These are phyloP conservation scores for Wilcoxina mikolae DNA, from an alignment of 495 filamentous ascomycete genomes.

Conservation along the genomic window DNA sequence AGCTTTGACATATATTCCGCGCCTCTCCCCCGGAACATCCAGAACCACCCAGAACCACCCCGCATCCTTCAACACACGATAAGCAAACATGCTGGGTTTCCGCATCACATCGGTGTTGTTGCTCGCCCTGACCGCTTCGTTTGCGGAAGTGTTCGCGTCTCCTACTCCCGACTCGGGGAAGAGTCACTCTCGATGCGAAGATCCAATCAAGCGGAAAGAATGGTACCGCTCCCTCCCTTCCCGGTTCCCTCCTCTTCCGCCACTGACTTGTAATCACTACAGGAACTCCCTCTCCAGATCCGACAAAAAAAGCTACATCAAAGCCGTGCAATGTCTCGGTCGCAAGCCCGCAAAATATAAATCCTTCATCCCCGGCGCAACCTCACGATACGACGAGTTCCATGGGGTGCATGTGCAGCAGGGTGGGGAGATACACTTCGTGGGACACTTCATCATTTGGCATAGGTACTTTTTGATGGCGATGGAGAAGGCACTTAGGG, in stretches of 20 bases:
- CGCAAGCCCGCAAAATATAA: constrained; percentile 34
- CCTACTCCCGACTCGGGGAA: background rate
- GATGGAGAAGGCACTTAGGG: constrained; percentile 44
- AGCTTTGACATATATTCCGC: background rate
- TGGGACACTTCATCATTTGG: constrained; percentile 52
- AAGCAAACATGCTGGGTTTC: background rate
- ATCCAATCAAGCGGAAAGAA: constrained; percentile 34
- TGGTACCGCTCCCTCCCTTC: constrained; percentile 27
- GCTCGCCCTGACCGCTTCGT: background rate
- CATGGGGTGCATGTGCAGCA: constrained; percentile 52
- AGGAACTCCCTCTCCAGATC: constrained; percentile 37
- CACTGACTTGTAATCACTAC: constrained; percentile 3
- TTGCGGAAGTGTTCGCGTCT: background rate
- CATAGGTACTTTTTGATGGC: constrained; percentile 51
- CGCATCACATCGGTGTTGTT: background rate
- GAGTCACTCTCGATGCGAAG: constrained; percentile 13
- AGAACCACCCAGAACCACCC: too few species aligned
- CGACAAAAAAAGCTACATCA: constrained; percentile 45
- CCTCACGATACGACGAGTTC: constrained; percentile 54
- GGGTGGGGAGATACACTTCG: constrained; percentile 44
- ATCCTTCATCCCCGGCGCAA: constrained; percentile 33
- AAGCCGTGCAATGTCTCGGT: constrained; percentile 50
- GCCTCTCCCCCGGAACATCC: too few species aligned
- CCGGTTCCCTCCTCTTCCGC: background rate
- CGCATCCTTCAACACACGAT: background rate